Evolutionary conservation across 2,329 filamentous ascomycete species (phyloP).

Genomic region (Colletotrichum lentis): DNA sequence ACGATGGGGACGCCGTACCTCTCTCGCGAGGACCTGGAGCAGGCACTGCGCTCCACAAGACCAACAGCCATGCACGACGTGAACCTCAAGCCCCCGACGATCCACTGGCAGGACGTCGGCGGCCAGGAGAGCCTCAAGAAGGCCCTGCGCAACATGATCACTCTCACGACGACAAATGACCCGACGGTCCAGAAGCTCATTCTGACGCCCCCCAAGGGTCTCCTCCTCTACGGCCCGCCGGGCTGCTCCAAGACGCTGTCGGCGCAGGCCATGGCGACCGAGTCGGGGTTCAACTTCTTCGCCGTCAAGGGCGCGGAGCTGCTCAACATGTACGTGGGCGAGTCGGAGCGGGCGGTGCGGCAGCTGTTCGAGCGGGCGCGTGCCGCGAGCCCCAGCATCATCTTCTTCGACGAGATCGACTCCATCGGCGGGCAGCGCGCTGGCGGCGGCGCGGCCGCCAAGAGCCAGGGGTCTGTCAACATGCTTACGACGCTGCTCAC

Average conservation of each 20-base stretch:
- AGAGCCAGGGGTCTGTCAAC: conserved; percentile 68
- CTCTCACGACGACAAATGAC: conserved; percentile 48
- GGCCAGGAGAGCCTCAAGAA: conserved; percentile 81
- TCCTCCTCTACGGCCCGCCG: conserved; percentile 89
- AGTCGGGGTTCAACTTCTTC: conserved; percentile 91
- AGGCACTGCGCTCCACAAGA: conserved; percentile 72
- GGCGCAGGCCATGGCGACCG: conserved; percentile 89
- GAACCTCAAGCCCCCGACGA: conserved; percentile 85
- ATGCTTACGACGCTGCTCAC: conserved; percentile 89
- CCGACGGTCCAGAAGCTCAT: conserved; percentile 49
- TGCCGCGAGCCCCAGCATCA: conserved; percentile 84
- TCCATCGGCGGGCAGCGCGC: conserved; percentile 71
- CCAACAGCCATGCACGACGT: conserved; percentile 91
- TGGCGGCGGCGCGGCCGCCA: conserved; percentile 54
- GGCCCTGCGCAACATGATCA: conserved; percentile 61
- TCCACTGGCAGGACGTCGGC: conserved; percentile 87
- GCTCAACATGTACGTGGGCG: conserved; percentile 96
- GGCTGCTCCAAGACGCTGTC: conserved; percentile 95
- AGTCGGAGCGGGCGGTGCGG: conserved; percentile 86
- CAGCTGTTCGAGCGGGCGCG: conserved; percentile 86
- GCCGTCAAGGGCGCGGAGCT: conserved; percentile 93
- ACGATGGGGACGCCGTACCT: conserved; percentile 43
- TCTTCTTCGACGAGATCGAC: conserved; percentile 98
- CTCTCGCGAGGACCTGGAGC: conserved; percentile 63
- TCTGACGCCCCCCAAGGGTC: conserved; percentile 74